These are phyloP conservation scores for Dipteronia sinensis DNA, from an alignment of 345 rosid species.

Conservation along the genomic window DNA sequence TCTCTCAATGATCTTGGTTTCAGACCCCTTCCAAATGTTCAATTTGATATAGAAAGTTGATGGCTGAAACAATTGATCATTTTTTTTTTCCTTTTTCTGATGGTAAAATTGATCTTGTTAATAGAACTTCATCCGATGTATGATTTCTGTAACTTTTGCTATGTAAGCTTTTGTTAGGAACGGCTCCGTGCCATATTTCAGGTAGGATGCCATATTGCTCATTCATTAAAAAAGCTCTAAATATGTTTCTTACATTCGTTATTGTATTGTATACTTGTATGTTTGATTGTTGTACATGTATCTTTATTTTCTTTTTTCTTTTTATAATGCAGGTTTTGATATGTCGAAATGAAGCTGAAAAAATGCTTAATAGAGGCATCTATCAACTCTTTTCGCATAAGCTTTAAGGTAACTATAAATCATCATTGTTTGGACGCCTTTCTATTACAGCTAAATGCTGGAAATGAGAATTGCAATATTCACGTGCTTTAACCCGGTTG, in stretches of 20 bases:
- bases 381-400: constrained; percentile 89
- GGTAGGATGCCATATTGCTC: neutral
- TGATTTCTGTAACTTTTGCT: neutral
- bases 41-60: neutral
- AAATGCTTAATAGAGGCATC: constrained; percentile 96
- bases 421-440: constrained; percentile 13
- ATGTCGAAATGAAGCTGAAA: constrained; percentile 94
- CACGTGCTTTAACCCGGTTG: neutral
- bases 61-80: neutral
- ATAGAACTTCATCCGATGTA: no score
- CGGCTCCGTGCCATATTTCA: neutral
- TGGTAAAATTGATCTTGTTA: no score
- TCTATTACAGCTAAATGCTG: neutral
- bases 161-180: neutral
- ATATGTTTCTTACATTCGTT: neutral
- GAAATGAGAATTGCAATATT: neutral
- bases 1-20: neutral
- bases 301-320: neutral
- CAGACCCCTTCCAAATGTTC: neutral
- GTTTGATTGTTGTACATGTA: neutral
- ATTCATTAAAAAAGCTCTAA: neutral
- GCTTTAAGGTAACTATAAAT: constrained; percentile 70
- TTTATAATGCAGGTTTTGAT: constrained; percentile 70
- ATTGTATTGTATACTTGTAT: neutral
- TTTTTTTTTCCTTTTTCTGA: no score